These are phyloP conservation scores for Hansfordia pulvinata DNA, from an alignment of 2,329 filamentous ascomycete species.

Conservation along the genomic window DNA sequence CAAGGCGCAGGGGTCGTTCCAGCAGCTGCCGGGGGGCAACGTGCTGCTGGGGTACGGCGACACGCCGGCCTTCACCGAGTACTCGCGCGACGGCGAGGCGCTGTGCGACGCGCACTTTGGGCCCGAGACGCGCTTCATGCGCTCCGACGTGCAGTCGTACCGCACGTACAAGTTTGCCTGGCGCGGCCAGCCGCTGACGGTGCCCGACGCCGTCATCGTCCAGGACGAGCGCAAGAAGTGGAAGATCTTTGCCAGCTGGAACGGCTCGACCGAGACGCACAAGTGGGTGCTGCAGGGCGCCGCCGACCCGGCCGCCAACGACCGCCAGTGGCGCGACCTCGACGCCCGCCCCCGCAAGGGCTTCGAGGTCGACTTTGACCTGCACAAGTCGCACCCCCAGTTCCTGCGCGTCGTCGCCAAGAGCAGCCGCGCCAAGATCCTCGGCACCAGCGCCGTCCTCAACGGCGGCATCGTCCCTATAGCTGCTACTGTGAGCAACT, in stretches of 20 bases:
- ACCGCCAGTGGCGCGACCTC: constrained; percentile 6
- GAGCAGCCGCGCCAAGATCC: constrained; percentile 5
- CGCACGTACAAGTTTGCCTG: constrained; percentile 15
- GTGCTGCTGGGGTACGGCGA: constrained; percentile 28
- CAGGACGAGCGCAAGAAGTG: constrained; percentile 3
- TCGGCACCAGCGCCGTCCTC: constrained; percentile 5
- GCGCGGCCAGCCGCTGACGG: constrained; percentile 10
- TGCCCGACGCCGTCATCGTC: constrained; percentile 10
- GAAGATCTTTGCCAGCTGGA: constrained; percentile 24
- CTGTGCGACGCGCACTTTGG: constrained; percentile 11
- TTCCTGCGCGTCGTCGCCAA: constrained; percentile 7
- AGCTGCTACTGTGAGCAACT: too few species aligned
- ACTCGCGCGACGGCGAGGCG: constrained; percentile 9
- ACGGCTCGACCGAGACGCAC: constrained; percentile 18
- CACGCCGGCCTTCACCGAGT: constrained; percentile 14
- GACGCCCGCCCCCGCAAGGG: constrained; percentile 6
- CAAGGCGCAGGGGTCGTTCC: constrained; percentile 28
- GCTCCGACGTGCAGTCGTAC: constrained; percentile 12
- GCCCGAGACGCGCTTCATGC: constrained; percentile 7
- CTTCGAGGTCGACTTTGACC: constrained; percentile 21
- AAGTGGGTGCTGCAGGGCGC: constrained; percentile 24
- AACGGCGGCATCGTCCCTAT: constrained; percentile 4
- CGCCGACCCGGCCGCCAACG: constrained; percentile 11
- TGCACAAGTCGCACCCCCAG: constrained; percentile 8
- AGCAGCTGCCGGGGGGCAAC: constrained; percentile 25